phyloP scores from a whole-genome alignment of 2,329 filamentous ascomycete species.

The Neonectria hederae region DNA sequence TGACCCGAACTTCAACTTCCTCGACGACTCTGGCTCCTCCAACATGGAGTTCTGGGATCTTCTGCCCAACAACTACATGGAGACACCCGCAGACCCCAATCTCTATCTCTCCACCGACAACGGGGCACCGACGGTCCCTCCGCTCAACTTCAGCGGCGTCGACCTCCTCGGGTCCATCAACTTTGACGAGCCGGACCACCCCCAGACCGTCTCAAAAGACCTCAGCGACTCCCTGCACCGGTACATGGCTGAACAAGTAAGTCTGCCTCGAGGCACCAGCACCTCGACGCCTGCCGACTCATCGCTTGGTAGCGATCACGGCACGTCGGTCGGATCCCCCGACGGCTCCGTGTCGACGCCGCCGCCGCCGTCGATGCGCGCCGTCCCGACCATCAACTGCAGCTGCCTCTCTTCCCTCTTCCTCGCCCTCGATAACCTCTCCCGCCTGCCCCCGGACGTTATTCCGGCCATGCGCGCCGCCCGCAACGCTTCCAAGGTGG shows the following conservation, averaged over 20 bases:
- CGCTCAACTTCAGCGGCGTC: constrained; percentile 37
- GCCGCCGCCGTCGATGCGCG: constrained; percentile 24
- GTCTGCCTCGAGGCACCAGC: constrained; percentile 28
- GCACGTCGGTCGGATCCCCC: constrained; percentile 31
- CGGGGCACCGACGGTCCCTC: constrained; percentile 16
- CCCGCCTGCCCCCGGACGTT: constrained; percentile 56
- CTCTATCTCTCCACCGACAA: constrained; percentile 25
- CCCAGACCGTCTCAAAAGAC: constrained; percentile 44
- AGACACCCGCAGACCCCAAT: constrained; percentile 31
- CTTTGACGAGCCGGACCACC: constrained; percentile 45
- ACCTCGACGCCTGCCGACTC: constrained; percentile 33
- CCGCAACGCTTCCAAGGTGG: constrained; percentile 58
- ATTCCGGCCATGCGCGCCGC: constrained; percentile 58
- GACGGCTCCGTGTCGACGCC: constrained; percentile 18
- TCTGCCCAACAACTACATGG: constrained; percentile 41
- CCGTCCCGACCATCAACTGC: constrained; percentile 51
- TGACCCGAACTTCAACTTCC: constrained; percentile 49
- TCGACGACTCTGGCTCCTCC: constrained; percentile 41
- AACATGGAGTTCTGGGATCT: constrained; percentile 52
- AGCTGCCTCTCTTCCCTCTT: constrained; percentile 61
- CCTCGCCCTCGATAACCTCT: constrained; percentile 60
- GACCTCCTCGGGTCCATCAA: constrained; percentile 46
- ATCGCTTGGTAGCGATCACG: constrained; percentile 34
- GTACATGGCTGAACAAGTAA: constrained; percentile 38
- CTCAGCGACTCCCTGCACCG: constrained; percentile 41